Base-by-base conservation (phyloP, 2,329 filamentous ascomycete genomes). In the Penicillium sp. region DNA sequence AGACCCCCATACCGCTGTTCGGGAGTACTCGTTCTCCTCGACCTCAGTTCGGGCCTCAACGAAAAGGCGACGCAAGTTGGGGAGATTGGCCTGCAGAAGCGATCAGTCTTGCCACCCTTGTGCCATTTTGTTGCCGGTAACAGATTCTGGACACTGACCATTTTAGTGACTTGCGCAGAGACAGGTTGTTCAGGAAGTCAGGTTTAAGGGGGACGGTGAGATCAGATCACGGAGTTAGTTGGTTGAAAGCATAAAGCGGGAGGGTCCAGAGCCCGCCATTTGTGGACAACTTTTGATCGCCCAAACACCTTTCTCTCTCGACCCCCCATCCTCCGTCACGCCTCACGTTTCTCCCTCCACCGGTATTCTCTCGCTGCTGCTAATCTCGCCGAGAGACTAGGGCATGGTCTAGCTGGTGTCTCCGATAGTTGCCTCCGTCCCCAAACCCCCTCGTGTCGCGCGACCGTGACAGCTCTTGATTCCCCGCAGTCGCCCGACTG, bases 11-110 rank as follows among this genome's bases (percentile, higher is more conserved):
- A 97, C 95, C 54, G 95, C 95, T 77, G 89, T 96, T 66, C 95
- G 85, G 14, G 95, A 98, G 67, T 98, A 95, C 60, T 92, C 90
- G 75, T 95, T 90, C 77, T 98, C 95, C 75, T 99, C 95, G 55
- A 90, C 89, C 72, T 98, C 94, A 3, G 91, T 93, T 59, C 95
- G 86, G 35, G 94, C 90, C 79, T 98, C 94, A 54, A 97, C 94
- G 72, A 99, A 98, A 60, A 99, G 88, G 14, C 95, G 90, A 52
- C 95, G 88, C n/a, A 99, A 84, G 73, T 99, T 98, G 37, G 95
- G 95, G 54, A 98, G 86, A 73, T 78, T 78, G 14, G 76, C 76
- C 76, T 78, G 50, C 4, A 47, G 31, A 56, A 31, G 39, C n/a
- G 44, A n/a, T 68, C 41, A 68, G 58, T 16, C 18, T 53, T 58